Conservation (phyloP, 768 basidiomycete genomes). For the Panus rudis region DNA sequence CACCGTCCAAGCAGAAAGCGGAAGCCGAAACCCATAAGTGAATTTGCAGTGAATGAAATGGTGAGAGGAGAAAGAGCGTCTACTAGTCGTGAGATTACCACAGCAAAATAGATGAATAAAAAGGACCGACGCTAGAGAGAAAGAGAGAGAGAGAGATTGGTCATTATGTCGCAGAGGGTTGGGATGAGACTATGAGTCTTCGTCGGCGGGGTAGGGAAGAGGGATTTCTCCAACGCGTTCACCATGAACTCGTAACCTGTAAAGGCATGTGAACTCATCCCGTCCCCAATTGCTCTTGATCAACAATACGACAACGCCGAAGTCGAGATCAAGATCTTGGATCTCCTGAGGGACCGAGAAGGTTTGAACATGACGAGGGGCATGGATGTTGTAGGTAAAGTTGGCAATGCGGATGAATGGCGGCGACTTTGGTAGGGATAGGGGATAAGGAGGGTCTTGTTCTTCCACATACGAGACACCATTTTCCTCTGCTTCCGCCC, state of each 20-base stretch:
- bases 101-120: no score
- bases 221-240: slow-evolving; percentile 39
- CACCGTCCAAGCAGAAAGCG: no score
- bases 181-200: background rate
- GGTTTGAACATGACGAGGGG: slow-evolving; percentile 37
- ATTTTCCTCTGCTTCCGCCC: slow-evolving; percentile 15
- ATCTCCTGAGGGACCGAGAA: slow-evolving; percentile 50
- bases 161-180: no score
- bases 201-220: slow-evolving; percentile 24
- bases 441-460: slow-evolving; percentile 19
- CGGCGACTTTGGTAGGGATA: slow-evolving; percentile 20
- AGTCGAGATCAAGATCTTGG: slow-evolving; percentile 65
- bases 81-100: no score
- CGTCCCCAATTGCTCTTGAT: slow-evolving; percentile 86
- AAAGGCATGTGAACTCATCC: slow-evolving; percentile 81
- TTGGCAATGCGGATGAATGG: slow-evolving; percentile 36
- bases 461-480: slow-evolving; percentile 9
- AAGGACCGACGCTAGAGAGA: no score
- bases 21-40: no score
- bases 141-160: no score
- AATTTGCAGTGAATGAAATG: no score
- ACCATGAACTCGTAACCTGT: slow-evolving; percentile 78
- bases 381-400: slow-evolving; percentile 41
- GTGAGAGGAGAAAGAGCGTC: no score
- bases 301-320: slow-evolving; percentile 76